phyloP scores from a whole-genome alignment of 2,329 filamentous ascomycete species.

The Hypoxylon sp. region DNA sequence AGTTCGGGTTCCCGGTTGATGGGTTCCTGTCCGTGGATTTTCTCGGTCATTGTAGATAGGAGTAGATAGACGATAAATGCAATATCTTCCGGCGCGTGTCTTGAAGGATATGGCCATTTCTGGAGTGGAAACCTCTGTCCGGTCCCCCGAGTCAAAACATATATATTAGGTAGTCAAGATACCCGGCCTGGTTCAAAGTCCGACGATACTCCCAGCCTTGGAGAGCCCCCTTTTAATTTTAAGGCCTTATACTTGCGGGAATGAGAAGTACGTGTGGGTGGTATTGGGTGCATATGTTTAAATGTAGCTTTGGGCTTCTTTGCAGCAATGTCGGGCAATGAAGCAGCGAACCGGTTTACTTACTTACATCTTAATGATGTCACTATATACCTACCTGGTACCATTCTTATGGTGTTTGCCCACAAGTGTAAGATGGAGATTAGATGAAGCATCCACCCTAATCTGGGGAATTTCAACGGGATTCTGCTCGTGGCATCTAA shows the following conservation, averaged over 20 bases:
- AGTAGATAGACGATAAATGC: background rate
- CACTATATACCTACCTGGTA: background rate
- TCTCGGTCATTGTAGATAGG: background rate
- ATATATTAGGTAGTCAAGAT: background rate
- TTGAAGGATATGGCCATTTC: background rate
- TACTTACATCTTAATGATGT: background rate
- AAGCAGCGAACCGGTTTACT: background rate
- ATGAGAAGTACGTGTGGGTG: background rate
- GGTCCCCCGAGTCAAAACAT: background rate
- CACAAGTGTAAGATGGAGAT: background rate
- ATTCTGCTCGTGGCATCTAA: background rate
- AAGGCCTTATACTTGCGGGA: background rate
- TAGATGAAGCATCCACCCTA: background rate
- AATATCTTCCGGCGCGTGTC: background rate
- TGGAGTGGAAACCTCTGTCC: background rate
- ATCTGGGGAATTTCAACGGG: background rate
- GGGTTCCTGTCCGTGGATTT: constrained; percentile 2
- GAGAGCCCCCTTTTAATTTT: background rate
- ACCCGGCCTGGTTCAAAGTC: background rate
- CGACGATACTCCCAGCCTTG: background rate
- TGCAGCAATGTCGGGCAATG: constrained; percentile 1
- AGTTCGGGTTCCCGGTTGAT: constrained; percentile 17
- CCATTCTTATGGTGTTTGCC: background rate
- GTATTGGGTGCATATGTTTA: background rate
- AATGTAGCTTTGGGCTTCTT: constrained; percentile 2